Conservation (phyloP, 2,329 filamentous ascomycete genomes). For the Trichoderma atroviride region DNA sequence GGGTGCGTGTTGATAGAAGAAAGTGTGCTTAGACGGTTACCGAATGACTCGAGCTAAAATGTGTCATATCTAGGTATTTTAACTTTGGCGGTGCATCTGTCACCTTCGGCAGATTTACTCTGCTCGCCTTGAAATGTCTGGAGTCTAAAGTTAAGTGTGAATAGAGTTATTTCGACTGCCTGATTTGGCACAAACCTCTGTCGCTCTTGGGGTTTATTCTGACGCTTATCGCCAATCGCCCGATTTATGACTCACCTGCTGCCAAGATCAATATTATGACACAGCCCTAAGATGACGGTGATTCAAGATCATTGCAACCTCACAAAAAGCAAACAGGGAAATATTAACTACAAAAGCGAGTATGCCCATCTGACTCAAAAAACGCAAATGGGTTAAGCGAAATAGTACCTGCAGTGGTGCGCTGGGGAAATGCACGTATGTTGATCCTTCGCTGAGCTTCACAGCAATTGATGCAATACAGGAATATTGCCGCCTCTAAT, state of each 20-base stretch:
- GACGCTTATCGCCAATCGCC: background rate
- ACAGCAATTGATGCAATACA: background rate
- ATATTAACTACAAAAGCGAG: background rate
- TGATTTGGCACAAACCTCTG: background rate
- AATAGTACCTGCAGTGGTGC: background rate
- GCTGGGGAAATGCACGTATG: background rate
- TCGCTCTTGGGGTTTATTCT: background rate
- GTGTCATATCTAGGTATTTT: background rate
- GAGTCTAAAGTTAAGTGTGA: background rate
- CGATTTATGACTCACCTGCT: conserved; percentile 8
- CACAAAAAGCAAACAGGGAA: background rate
- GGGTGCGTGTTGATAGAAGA: background rate
- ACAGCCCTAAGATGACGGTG: background rate
- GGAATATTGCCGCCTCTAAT: background rate
- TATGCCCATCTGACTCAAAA: background rate
- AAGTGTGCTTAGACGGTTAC: background rate
- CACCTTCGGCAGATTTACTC: background rate
- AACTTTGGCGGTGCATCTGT: background rate
- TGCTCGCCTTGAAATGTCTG: background rate
- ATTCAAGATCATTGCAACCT: background rate
- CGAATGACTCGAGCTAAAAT: conserved; percentile 7
- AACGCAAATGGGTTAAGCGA: background rate
- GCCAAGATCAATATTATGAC: background rate
- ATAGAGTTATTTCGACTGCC: background rate
- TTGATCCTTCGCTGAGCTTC: background rate